Evolutionary conservation across 192 early-diverging fungal genomes (phyloP), one percentile per base, ranked within the genome.

Genomic region (Coemansia sp.): DNA sequence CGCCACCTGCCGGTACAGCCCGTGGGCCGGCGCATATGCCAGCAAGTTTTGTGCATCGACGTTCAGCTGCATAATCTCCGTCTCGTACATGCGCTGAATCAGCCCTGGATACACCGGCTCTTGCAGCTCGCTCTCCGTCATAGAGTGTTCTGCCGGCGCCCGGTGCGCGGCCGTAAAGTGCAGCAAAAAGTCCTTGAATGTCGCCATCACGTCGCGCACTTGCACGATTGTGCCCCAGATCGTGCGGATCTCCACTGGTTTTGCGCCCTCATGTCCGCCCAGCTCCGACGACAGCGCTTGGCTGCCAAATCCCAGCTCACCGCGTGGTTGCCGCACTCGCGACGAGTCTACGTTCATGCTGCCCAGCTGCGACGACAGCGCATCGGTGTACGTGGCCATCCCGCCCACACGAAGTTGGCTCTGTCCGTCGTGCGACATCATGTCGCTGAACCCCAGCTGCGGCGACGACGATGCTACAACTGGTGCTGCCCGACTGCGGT

Each of bases 171-270:
- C 47, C n/a, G 37, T 69, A 59, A 47, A 57, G 61, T 29, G 45
- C 56, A 8, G 48, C 65, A 32, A 53, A 66, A 97, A 98, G 56
- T 94, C 86, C 27, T 84, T 77, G 76, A 98, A 98, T 24, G 77
- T 76, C 1, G 59, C 54, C 83, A 92, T 94, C 29, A 88, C 83
- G 19, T 94, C 92, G 47, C 92, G 86, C 55, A 98, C 88, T 55
- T 93, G 89, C 69, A 98, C 86, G 15, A 91, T 91, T 0, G 96
- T 98, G 45, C 96, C 96, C 95, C 95, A 98, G 63, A 98, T 96
- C 27, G 86, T 69, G 19, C 87, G 83, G 25, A 81, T 74, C 61
- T 80, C 77, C 43, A 48, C 57, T 14, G 71, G 62, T 55, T 67
- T 65, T 19, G 58, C 68, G 0, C 50, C 69, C 8, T 35, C 32